Percentiles rank a stretch among this genome's conserved stretches.
Evolutionary conservation across 345 rosid species (phyloP).

Genomic region (Turnera subulata): DNA sequence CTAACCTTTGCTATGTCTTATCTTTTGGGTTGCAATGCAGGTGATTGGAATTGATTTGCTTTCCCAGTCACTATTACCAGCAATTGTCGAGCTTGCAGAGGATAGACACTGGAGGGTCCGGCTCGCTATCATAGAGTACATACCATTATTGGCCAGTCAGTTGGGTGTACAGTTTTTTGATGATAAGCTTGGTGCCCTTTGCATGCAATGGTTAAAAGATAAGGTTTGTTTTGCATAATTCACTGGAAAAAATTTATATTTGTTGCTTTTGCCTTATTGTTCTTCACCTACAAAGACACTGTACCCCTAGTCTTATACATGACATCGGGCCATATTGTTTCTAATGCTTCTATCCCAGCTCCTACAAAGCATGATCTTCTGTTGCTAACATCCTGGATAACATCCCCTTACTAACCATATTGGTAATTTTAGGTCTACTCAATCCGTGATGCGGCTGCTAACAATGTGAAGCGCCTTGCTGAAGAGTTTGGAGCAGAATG

Average conservation of each 20-base stretch:
- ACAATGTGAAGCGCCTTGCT: constrained; percentile 88
- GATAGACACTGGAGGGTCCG: constrained; percentile 98
- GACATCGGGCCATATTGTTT: neutral
- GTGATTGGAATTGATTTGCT: constrained; percentile 94
- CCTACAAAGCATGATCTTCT: neutral
- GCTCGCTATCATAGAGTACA: constrained; percentile 93
- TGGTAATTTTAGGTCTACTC: constrained; percentile 59
- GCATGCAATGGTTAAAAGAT: constrained; percentile 98
- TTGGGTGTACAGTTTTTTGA: constrained; percentile 91
- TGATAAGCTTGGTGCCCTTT: constrained; percentile 87
- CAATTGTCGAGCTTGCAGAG: constrained; percentile 97
- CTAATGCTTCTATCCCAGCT: neutral
- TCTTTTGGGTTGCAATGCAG: constrained; percentile 34
- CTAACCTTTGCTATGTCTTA: neutral
- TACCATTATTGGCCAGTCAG: constrained; percentile 91
- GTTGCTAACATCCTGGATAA: neutral
- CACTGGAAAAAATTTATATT: neutral
- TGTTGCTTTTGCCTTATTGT: neutral
- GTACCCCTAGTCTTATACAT: too few relatives aligned
- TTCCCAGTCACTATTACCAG: constrained; percentile 88
- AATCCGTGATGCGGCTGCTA: constrained; percentile 93
- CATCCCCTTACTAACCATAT: neutral
- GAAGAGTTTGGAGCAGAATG: constrained; percentile 98
- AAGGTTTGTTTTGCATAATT: too few relatives aligned
- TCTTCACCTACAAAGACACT: neutral